A percentile compares a stretch with the other conserved stretches of the same genome.
phyloP scores from a whole-genome alignment of 257 asterid genomes.

The Perilla frutescens region DNA sequence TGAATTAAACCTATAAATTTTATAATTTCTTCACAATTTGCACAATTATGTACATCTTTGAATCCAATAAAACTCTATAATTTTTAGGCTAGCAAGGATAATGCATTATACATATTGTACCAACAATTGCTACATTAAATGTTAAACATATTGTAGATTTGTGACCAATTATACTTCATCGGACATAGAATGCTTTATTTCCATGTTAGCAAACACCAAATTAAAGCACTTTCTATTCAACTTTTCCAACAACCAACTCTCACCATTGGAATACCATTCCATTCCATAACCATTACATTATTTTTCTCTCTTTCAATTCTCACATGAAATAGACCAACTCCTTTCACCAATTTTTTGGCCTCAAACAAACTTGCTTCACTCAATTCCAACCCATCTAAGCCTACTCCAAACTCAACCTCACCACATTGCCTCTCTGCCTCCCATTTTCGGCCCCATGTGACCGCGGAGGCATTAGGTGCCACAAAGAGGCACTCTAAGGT shows the following conservation, averaged over 20 bases:
- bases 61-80: no score
- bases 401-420: slow-evolving; percentile 16
- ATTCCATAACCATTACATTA: slow-evolving; percentile 54
- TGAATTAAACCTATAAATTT: neutral
- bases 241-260: slow-evolving; percentile 49
- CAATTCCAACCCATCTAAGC: slow-evolving; percentile 38
- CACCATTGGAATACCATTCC: slow-evolving; percentile 51
- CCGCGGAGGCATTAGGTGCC: slow-evolving; percentile 45
- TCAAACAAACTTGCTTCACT: slow-evolving; percentile 45
- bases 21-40: no score
- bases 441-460: slow-evolving; percentile 43
- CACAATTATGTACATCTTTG: no score
- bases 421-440: slow-evolving; percentile 41
- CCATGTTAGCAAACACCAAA: no score
- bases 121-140: no score
- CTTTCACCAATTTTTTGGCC: slow-evolving; percentile 53
- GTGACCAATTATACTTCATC: no score
- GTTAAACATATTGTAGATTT: no score
- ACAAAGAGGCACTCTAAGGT: slow-evolving; percentile 54
- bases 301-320: slow-evolving; percentile 39
- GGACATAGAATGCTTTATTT: no score
- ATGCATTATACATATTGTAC: no score
- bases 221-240: slow-evolving; percentile 1
- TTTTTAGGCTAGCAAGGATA: no score
- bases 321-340: slow-evolving; percentile 45